phyloP scores from a whole-genome alignment of 306 rosid species.

The Arachis hypogaea region DNA sequence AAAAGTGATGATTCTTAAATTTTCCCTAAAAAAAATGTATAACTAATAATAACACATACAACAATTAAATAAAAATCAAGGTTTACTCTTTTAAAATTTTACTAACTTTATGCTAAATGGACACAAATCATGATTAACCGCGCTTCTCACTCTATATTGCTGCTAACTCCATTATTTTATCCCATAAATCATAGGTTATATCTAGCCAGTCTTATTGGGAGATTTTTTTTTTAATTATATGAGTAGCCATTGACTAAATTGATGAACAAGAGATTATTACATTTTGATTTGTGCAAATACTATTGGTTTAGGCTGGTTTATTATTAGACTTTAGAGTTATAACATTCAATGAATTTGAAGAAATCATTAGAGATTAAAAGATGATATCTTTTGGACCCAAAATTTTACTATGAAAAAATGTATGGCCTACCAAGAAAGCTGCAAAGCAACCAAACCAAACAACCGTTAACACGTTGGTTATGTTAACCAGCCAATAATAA shows the following conservation, averaged over 20 bases:
- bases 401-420: not conserved
- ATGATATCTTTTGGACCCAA: not conserved
- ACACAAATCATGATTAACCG: too few relatives aligned
- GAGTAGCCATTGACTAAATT: not conserved
- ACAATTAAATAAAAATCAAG: too few relatives aligned
- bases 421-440: slow-evolving; percentile 38
- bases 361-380: not conserved
- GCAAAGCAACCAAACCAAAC: slow-evolving; percentile 7
- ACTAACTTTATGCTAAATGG: too few relatives aligned
- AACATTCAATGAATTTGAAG: not conserved
- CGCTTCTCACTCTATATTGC: not conserved
- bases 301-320: not conserved
- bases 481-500: not conserved
- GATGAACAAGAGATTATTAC: not conserved
- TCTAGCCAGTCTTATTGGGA: not conserved
- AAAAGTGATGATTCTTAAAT: too few relatives aligned
- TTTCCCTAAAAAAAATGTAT: too few relatives aligned
- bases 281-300: not conserved
- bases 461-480: not conserved
- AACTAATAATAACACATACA: too few relatives aligned
- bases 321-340: not conserved
- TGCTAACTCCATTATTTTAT: not conserved
- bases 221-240: not conserved
- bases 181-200: not conserved
- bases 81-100: too few relatives aligned